These are phyloP conservation scores for Apostasia ramifera DNA, from an alignment of 106 monocot species.

Conservation along the genomic window DNA sequence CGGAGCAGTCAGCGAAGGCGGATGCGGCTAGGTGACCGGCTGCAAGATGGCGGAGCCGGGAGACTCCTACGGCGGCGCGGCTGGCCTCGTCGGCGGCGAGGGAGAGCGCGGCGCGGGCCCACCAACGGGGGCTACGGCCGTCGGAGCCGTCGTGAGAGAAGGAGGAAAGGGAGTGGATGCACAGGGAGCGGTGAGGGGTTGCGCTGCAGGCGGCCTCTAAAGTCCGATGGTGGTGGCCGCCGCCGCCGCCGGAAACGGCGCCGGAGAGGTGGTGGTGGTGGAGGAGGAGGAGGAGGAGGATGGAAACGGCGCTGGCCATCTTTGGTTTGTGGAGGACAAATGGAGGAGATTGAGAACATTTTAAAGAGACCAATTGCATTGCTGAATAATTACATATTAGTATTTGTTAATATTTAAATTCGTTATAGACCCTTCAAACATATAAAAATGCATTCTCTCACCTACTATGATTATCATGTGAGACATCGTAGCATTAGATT, in stretches of 20 bases:
- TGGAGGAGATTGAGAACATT: too few relatives aligned
- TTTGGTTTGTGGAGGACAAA: too few relatives aligned
- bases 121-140: neutral
- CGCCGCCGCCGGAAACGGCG: neutral
- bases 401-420: too few relatives aligned
- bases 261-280: neutral
- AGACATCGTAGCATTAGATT: too few relatives aligned
- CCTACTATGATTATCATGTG: too few relatives aligned
- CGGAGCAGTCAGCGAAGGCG: slow-evolving; percentile 12
- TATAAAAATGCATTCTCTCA: too few relatives aligned
- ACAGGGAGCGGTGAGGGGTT: slow-evolving; percentile 6
- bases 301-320: too few relatives aligned
- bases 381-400: too few relatives aligned
- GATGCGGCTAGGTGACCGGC: neutral
- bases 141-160: neutral
- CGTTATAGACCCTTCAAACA: too few relatives aligned
- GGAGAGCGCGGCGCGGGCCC: slow-evolving; percentile 6
- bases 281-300: neutral
- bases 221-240: neutral
- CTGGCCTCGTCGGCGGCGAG: neutral
- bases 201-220: neutral
- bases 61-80: neutral
- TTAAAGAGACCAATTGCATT: too few relatives aligned
- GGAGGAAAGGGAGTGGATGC: slow-evolving; percentile 5
- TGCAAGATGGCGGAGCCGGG: neutral